Evolutionary conservation across 805 yeast species (phyloP).

Genomic region (Kodamaea kakaduensis): DNA sequence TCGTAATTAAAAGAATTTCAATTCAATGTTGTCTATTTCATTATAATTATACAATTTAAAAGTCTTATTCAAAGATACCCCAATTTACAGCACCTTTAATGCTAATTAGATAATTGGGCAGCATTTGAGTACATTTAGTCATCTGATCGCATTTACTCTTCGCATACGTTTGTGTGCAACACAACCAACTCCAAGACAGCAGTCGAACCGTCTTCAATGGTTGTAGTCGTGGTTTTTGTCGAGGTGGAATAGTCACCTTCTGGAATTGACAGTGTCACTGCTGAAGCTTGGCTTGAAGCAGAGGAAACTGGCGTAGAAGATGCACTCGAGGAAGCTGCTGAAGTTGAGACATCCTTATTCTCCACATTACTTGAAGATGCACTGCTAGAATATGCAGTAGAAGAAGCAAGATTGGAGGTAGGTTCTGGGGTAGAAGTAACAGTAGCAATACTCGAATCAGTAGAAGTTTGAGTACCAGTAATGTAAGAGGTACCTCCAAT

Average conservation of each 20-base stretch:
- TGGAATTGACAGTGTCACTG: conserved; percentile 6
- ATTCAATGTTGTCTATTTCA: too few species aligned
- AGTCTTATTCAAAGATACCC: neutral
- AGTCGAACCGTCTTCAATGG: conserved; percentile 7
- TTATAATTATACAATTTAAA: neutral
- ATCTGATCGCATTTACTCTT: too few species aligned
- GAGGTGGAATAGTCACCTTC: conserved; percentile 10
- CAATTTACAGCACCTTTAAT: neutral
- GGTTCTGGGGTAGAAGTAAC: conserved; percentile 3
- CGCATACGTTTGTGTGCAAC: conserved; percentile 11
- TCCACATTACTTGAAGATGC: conserved; percentile 6
- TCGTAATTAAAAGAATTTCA: too few species aligned
- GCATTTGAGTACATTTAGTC: too few species aligned
- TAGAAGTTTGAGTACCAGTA: conserved; percentile 9
- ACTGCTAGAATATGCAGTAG: conserved; percentile 8
- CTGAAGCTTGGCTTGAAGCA: too few species aligned
- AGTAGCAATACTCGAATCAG: conserved; percentile 8
- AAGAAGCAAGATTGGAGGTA: conserved; percentile 3
- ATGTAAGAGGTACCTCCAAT: conserved; percentile 16
- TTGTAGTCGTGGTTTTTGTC: conserved; percentile 9
- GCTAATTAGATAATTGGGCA: too few species aligned
- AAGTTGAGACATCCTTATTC: neutral
- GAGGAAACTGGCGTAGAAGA: conserved; percentile 4
- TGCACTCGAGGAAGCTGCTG: conserved; percentile 1
- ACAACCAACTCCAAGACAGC: conserved; percentile 11